Base-by-base conservation (phyloP, 2,329 filamentous ascomycete genomes). In the Chrysoporthe deuterocubensis region DNA sequence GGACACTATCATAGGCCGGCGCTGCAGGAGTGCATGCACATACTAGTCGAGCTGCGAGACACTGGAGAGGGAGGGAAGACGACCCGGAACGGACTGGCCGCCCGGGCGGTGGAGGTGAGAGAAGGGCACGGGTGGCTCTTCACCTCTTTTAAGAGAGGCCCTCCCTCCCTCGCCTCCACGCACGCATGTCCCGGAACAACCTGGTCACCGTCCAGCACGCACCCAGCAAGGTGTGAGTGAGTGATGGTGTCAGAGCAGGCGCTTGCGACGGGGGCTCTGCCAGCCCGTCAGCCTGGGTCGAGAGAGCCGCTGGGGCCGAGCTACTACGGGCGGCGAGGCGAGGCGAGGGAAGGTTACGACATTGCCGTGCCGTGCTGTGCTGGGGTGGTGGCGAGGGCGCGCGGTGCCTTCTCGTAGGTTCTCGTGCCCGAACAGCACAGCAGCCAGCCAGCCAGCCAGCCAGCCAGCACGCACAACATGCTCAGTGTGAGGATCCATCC, bases 1-100 rank as follows among this genome's bases (percentile, higher is more conserved):
- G 43, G 18, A 58, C 16, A 37, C 40, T 57, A 37, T 66, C 50
- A 68, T 66, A 68, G 67, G 67, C 56, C 65, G 44, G 64, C n/a
- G n/a, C 43, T 26, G 59, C 46, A 48, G 43, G 64, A 66, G 56
- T 37, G 43, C 44, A 66, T 64, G 67, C 64, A 69, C 43, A 48
- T 58, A 54, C 42, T 61, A 61, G 62, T 58, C 50, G 48, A 21
- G 42, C 21, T 37, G 64, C 63, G 16, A 42, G 54, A 48, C 63
- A 60, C 37, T 21, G 43, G 40, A 48, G 26, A 44, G 40, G 61
- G n/a, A 32, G 46, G 18, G 37, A 40, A 9, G 37, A 40, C 37
- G 5, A 40, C 37, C 9, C 42, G 46, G 34, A 48, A 9, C n/a
- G n/a, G 46, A 16, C 7, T 26, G 48, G 37, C 5, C 26, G 9